Conservation (phyloP, 352 stramenopile genomes). For the Pythium rishiriense region DNA sequence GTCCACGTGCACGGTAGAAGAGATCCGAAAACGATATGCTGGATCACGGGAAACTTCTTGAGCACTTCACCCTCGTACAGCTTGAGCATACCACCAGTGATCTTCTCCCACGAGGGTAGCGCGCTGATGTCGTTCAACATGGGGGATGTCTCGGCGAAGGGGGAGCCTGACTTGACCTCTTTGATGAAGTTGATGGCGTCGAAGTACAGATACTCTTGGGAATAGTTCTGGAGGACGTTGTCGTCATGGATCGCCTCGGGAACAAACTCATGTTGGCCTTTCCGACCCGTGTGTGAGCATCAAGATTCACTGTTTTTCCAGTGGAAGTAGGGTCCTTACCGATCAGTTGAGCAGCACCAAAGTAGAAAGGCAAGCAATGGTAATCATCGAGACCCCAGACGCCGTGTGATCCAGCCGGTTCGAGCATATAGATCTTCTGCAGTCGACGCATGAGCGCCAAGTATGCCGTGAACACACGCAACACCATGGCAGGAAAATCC, state of each 20-base stretch:
- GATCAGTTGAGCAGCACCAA: constrained; percentile 95
- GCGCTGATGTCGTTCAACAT: constrained; percentile 94
- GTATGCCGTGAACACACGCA: constrained; percentile 93
- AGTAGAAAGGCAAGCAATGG: constrained; percentile 98
- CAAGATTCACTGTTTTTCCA: background rate
- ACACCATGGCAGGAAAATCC: constrained; percentile 85
- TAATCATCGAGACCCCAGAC: constrained; percentile 99
- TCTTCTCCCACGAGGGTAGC: constrained; percentile 90
- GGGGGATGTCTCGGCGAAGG: constrained; percentile 93
- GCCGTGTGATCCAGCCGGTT: constrained; percentile 98
- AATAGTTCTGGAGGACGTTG: constrained; percentile 53
- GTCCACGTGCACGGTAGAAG: constrained; percentile 88
- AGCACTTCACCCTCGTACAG: constrained; percentile 96
- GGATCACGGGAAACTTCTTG: constrained; percentile 97
- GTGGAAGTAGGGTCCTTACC: constrained; percentile 24
- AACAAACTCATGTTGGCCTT: constrained; percentile 64
- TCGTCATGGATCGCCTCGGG: constrained; percentile 82
- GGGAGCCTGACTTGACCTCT: constrained; percentile 86
- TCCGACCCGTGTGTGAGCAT: background rate
- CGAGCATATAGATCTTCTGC: constrained; percentile 97
- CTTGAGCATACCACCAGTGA: constrained; percentile 90
- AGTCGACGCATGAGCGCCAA: constrained; percentile 92
- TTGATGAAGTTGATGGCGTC: constrained; percentile 92
- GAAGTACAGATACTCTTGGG: constrained; percentile 91
- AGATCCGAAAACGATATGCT: constrained; percentile 97